Conservation (phyloP, 1,139 yeast species). For the Blastobotrys serpentis region DNA sequence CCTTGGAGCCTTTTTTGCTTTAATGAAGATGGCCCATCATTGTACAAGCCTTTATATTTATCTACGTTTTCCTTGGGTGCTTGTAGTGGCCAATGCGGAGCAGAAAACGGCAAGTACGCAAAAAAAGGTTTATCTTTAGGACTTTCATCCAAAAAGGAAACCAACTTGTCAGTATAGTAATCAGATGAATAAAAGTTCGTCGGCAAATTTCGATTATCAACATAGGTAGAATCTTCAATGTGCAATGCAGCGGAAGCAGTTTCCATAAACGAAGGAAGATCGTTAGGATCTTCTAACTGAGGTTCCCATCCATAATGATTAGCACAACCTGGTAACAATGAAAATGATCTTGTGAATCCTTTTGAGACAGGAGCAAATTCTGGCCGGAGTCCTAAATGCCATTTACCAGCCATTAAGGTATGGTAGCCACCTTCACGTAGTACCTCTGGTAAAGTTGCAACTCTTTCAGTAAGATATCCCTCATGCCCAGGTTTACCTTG, state of each 20-base stretch:
- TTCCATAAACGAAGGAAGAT: constrained; percentile 14
- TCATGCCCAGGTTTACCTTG: constrained; percentile 53
- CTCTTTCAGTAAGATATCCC: constrained; percentile 52
- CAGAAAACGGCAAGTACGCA: constrained; percentile 53
- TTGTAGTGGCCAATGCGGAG: constrained; percentile 64
- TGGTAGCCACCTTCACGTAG: constrained; percentile 49
- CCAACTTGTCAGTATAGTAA: constrained; percentile 46
- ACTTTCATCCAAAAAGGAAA: constrained; percentile 38
- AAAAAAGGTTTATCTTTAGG: constrained; percentile 46
- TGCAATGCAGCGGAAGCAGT: constrained; percentile 32
- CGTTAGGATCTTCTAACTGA: constrained; percentile 30
- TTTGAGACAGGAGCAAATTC: constrained; percentile 52
- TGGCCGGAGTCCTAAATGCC: constrained; percentile 53
- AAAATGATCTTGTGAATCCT: constrained; percentile 53
- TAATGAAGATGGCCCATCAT: constrained; percentile 49
- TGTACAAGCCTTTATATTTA: constrained; percentile 51
- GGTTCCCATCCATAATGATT: constrained; percentile 54
- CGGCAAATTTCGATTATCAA: constrained; percentile 44
- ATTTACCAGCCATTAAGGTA: constrained; percentile 54
- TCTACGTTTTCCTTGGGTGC: constrained; percentile 49
- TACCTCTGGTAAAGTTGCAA: constrained; percentile 54
- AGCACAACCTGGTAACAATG: constrained; percentile 57
- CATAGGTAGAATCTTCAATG: constrained; percentile 40
- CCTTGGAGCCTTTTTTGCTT: constrained; percentile 42
- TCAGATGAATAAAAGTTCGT: constrained; percentile 50